Base-by-base conservation (phyloP, 2,329 filamentous ascomycete genomes). In the Colletotrichum sp. region DNA sequence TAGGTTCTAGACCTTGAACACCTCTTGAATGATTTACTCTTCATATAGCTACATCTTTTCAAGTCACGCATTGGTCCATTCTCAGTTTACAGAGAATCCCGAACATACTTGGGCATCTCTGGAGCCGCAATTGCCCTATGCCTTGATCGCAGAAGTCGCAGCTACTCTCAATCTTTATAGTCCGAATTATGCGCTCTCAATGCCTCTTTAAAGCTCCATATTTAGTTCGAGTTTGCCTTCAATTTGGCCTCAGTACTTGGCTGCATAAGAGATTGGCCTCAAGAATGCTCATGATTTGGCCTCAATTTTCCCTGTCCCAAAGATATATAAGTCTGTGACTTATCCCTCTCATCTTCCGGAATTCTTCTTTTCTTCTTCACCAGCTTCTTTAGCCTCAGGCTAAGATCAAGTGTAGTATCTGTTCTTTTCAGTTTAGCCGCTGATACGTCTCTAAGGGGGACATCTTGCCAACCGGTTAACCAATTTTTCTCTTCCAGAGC, bases 371-470 rank as follows among this genome's bases (percentile, higher is more conserved):
- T 78, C 68, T 60, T 74, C 74, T 74, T 78, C 67, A 57, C 39
- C 30, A 80, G 70, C 77, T 79, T 59, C 72, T 77, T 71, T 80
- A 75, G 78, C 79, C 79, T 59, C 39, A 55, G 77, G 78, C 80
- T 81, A 62, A 55, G 65, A 73, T 63, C 65, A 63, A 73, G 36
- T 68, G 64, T 68, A 68, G 63, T 72, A 62, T 73, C 65, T 63
- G 65, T 73, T 73, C 71, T 69, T 55, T 16, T 60, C 36, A 69
- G 36, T 52, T 69, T 55, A 63, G 26, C 57, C 55, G 24, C 55
- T 63, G 36, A 36, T 34, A 69, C 18, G 59, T 44, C 62, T 22
- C 55, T 18, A 63, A 39, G 55, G 24, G 55, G 15, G 57, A 8
- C 24, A 30, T 52, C 44, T 52, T 22, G n/a, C n/a, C 44, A 62